Evolutionary conservation across 2,329 filamentous ascomycete genomes (phyloP).

Genomic region (Myriosclerotinia curreyana): DNA sequence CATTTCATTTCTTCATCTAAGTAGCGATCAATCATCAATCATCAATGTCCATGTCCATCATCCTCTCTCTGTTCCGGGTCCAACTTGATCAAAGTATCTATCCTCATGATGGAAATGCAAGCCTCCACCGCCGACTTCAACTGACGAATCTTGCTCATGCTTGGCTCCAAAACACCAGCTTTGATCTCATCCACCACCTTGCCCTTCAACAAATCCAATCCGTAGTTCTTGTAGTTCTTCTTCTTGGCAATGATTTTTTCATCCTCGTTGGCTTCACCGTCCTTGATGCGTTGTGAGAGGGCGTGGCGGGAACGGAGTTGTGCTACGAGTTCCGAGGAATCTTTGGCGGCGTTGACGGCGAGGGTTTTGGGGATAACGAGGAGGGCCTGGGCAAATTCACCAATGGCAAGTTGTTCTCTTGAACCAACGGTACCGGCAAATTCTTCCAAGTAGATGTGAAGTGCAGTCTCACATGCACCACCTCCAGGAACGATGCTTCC

Average conservation of each 20-base stretch:
- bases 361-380: constrained; percentile 95
- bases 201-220: constrained; percentile 82
- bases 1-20: constrained; percentile 24
- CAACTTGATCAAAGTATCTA: constrained; percentile 97
- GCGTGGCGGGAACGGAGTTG: constrained; percentile 94
- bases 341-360: constrained; percentile 95
- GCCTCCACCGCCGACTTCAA: constrained; percentile 98
- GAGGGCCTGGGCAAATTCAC: constrained; percentile 92
- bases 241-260: constrained; percentile 88
- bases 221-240: constrained; percentile 99
- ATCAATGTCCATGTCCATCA: constrained; percentile 81
- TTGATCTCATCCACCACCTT: constrained; percentile 93
- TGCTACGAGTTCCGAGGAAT: constrained; percentile 89
- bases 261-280: constrained; percentile 79
- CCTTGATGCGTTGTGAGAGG: constrained; percentile 84
- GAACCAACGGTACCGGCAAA: constrained; percentile 97
- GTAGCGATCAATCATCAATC: constrained; percentile 26
- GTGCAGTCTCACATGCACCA: constrained; percentile 94
- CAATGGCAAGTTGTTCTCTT: constrained; percentile 94
- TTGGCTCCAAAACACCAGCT: constrained; percentile 91
- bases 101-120: constrained; percentile 98
- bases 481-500: constrained; percentile 95
- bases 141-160: constrained; percentile 97
- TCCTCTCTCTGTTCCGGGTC: constrained; percentile 85
- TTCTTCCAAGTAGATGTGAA: constrained; percentile 98